Evolutionary conservation across 805 yeast genomes (phyloP), one percentile per base, ranked within the genome.

Genomic region (Phaffomyces opuntiae): DNA sequence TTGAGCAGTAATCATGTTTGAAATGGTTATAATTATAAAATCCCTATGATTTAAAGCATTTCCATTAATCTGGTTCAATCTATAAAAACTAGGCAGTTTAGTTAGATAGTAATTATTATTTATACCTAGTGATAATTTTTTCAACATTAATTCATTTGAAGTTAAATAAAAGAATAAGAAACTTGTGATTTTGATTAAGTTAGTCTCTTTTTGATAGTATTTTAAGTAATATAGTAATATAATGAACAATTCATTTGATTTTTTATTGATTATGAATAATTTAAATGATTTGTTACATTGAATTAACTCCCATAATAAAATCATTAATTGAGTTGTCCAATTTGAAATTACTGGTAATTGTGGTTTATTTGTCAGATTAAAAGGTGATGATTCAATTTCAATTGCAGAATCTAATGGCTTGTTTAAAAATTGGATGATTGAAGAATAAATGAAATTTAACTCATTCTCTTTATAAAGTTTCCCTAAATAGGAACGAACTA

Each of bases 241-340:
- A 0, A 84, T 65, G 38, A 77, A 61, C 36, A 85, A 61, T 52
- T 82, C 83, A 29, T 73, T 68, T 2, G 80, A 74, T 49, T 71
- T 70, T 39, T 71, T 68, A 13, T 71, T 69, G 3, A 72, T 62
- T 29, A 79, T 64, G 42, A 70, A 65, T 16, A 59, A 56, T 47
- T 72, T 72, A 55, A 83, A 81, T 41, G 63, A 63, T 48, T 69
- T 70, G 63, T 91, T 91, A 53, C 88, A 81, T 57, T 87, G 91
- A 32, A 78, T 64, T 38, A 88, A 64, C 55, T 86, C 95, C 86
- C 95, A 87, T 14, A 85, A 53, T 9, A 90, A 59, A 59, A 83
- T 72, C 7, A 78, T 62, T n/a, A 76, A 58, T 56, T 83, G 90
- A 4, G 71, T 65, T 2, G 79, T 61, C 82, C 89, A 70, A 17